Percentiles rank a stretch among this genome's conserved stretches.
phyloP scores from a whole-genome alignment of 768 basidiomycete species.

The Leccinum ochraceum region DNA sequence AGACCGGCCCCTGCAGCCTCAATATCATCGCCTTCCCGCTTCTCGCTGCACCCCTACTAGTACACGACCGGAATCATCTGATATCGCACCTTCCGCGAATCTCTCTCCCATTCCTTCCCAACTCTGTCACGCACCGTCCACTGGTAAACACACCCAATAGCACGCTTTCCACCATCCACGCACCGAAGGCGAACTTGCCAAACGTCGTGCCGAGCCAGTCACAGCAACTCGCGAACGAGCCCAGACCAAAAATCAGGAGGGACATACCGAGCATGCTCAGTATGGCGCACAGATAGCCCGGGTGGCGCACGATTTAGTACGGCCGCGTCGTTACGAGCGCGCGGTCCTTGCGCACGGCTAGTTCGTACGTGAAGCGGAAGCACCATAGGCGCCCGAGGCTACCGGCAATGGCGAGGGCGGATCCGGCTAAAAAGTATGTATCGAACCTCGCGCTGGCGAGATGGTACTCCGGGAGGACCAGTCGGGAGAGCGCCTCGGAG shows the following conservation, averaged over 20 bases:
- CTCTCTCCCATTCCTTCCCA: neutral
- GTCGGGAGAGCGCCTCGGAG: neutral
- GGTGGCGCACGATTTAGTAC: neutral
- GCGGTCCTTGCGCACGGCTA: neutral
- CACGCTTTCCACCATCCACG: neutral
- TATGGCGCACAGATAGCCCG: neutral
- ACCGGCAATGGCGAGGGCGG: neutral
- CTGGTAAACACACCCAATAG: neutral
- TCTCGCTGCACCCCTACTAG: neutral
- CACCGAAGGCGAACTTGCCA: neutral
- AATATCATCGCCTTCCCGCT: neutral
- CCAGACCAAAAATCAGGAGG: neutral
- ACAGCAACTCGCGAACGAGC: neutral
- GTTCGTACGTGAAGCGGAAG: neutral
- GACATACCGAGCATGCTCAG: neutral
- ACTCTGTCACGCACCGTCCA: neutral
- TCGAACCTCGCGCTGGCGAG: neutral
- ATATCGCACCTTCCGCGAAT: neutral
- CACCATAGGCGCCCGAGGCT: neutral
- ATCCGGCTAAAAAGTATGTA: neutral
- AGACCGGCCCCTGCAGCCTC: no score
- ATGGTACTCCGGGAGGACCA: neutral
- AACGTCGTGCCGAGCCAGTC: neutral
- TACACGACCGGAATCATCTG: neutral
- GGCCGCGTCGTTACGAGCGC: neutral